Evolutionary conservation across 768 basidiomycete species (phyloP), one percentile per base, ranked within the genome.

Genomic region (Tulasnella sp.): DNA sequence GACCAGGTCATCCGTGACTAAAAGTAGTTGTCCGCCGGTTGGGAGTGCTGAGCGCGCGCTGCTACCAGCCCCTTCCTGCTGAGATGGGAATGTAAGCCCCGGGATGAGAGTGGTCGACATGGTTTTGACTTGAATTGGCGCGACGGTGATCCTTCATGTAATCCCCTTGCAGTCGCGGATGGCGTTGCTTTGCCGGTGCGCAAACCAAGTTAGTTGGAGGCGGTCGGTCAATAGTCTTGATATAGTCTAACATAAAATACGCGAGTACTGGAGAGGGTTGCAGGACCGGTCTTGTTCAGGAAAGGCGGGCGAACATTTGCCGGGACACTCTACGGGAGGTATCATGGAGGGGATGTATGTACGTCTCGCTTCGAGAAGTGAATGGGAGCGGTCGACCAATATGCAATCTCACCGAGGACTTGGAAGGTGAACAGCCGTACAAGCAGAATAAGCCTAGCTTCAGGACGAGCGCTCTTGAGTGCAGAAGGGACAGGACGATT

Each of bases 81-180:
- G 37, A 34, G 38, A 45, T 4, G 71, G 38, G 40, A 72, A 72
- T 25, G 71, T 45, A 19, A 72, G 49, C 25, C 71, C 42, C 7
- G 71, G 71, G 15, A 72, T 42, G 37, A 72, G 58, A 12, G 58
- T 64, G 58, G 58, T 64, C 29, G 58, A 64, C 58, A 64, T 64
- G 58, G 29, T 15, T 64, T 64, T 64, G 58, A 49, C 49, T 64
- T 64, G 58, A 64, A 64, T 64, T 64, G 8, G 25, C 58, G 58
- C 31, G 29, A 14, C 58, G 58, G 58, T 34, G 15, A 34, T 64
- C 25, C 4, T 25, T 34, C 25, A 34, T 64, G 15, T 64, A 5
- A 64, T 64, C 58, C 58, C 58, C 22, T 49, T 22, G 8, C 49
- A 6, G 49, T n/a, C 22, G 11, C n/a, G 2, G 5, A 64, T n/a